Conservation (phyloP, 2,329 filamentous ascomycete genomes). For the Boeremia lycopersici region DNA sequence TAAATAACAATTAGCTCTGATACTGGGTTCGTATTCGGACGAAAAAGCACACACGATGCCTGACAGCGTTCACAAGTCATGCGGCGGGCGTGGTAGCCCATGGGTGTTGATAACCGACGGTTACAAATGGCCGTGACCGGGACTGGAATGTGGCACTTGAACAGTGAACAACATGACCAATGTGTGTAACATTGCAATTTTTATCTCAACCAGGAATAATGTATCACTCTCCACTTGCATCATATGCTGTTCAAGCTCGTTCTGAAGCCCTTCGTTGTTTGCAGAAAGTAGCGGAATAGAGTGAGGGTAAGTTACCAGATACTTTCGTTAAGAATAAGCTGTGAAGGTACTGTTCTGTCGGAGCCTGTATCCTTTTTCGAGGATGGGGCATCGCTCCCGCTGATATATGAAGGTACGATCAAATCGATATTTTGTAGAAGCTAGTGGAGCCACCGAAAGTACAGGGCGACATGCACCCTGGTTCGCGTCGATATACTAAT, state of each 20-base stretch:
- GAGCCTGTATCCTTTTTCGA: not conserved
- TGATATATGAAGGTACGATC: not conserved
- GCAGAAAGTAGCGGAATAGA: not conserved
- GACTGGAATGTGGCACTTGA: slow-evolving; percentile 16
- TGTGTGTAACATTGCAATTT: slow-evolving; percentile 5
- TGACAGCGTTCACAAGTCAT: not conserved
- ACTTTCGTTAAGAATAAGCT: not conserved
- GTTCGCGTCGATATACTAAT: not conserved
- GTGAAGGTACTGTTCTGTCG: too few species aligned
- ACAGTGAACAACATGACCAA: not conserved
- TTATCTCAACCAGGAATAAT: not conserved
- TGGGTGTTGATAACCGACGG: not conserved
- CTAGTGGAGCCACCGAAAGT: not conserved
- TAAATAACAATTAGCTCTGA: not conserved
- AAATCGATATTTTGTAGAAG: slow-evolving; percentile 6
- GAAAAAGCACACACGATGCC: not conserved
- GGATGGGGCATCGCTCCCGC: not conserved
- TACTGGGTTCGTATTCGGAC: not conserved
- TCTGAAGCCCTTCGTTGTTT: not conserved
- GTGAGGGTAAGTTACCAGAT: not conserved
- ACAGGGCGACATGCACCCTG: not conserved
- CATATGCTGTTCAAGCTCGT: not conserved
- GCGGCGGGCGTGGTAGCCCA: not conserved
- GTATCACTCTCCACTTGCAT: not conserved
- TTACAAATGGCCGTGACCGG: slow-evolving; percentile 4